Evolutionary conservation across 1,139 yeast species (phyloP).

Genomic region (Candida anutae): DNA sequence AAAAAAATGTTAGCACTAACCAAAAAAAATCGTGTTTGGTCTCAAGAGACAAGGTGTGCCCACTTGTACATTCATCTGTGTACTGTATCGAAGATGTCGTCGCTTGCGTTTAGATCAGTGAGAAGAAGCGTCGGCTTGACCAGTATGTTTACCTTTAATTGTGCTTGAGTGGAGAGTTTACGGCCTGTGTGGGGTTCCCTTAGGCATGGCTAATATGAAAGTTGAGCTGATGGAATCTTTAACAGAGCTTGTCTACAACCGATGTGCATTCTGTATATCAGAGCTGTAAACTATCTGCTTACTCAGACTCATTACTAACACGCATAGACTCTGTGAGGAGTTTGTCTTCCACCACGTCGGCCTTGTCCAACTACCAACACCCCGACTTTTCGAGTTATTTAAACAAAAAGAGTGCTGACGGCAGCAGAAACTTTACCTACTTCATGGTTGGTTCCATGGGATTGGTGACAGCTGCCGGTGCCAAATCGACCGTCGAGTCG

Average conservation of each 20-base stretch:
- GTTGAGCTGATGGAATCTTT: too few relatives aligned
- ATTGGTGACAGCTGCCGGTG: constrained; percentile 89
- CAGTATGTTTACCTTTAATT: constrained; percentile 31
- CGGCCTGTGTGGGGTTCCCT: too few relatives aligned
- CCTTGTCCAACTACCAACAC: constrained; percentile 77
- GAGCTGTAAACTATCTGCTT: too few relatives aligned
- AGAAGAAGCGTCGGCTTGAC: constrained; percentile 41
- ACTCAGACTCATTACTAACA: too few relatives aligned
- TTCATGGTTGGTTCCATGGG: constrained; percentile 98
- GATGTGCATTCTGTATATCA: too few relatives aligned
- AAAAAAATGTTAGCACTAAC: background rate
- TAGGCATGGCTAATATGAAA: too few relatives aligned
- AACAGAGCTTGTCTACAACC: too few relatives aligned
- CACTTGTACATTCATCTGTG: too few relatives aligned
- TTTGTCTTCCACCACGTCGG: constrained; percentile 39
- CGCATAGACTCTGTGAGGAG: constrained; percentile 16
- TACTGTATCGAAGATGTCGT: constrained; percentile 26
- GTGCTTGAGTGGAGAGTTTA: too few relatives aligned
- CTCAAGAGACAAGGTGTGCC: too few relatives aligned
- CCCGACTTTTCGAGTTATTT: constrained; percentile 86
- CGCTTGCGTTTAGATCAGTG: constrained; percentile 49
- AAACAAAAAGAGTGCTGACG: constrained; percentile 64
- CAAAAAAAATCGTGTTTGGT: background rate
- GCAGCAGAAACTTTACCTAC: constrained; percentile 81
- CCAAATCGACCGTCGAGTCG: constrained; percentile 95